These are phyloP conservation scores for Colletotrichum sp. DNA, from an alignment of 2,329 filamentous ascomycete species.

Conservation along the genomic window DNA sequence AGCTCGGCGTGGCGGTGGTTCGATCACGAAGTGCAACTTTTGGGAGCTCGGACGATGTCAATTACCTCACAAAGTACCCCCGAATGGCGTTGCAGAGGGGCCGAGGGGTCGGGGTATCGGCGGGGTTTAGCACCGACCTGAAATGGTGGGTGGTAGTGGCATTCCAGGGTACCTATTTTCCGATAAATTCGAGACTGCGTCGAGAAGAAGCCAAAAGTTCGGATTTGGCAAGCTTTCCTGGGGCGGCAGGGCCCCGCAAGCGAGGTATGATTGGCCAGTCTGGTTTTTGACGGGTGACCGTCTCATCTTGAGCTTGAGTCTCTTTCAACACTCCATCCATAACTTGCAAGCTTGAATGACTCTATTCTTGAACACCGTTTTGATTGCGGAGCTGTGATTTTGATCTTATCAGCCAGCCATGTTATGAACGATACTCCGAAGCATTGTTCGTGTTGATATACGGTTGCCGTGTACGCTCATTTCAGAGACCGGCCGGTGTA, in stretches of 20 bases:
- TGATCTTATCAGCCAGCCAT: not conserved
- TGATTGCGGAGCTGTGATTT: not conserved
- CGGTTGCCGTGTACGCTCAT: not conserved
- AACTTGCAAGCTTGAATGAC: not conserved
- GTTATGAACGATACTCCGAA: not conserved
- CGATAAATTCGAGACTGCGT: not conserved
- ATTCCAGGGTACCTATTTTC: not conserved
- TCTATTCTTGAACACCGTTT: not conserved
- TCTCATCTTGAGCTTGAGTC: not conserved
- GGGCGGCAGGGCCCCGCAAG: not conserved
- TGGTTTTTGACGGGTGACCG: not conserved
- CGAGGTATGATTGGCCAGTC: not conserved
- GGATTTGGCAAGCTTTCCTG: not conserved
- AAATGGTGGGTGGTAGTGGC: not conserved
- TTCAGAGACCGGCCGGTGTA: not conserved
- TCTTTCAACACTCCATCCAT: not conserved
- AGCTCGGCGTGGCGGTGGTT: not conserved
- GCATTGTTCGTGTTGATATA: not conserved
- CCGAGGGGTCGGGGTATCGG: conserved; percentile 5
- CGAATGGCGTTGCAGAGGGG: not conserved
- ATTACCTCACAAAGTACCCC: conserved; percentile 8
- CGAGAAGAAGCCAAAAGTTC: not conserved
- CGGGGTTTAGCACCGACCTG: conserved; percentile 2
- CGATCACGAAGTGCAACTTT: conserved; percentile 1
- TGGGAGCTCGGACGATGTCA: not conserved